phyloP scores from a whole-genome alignment of 139 green algal species.

The Trebouxia sp. region DNA sequence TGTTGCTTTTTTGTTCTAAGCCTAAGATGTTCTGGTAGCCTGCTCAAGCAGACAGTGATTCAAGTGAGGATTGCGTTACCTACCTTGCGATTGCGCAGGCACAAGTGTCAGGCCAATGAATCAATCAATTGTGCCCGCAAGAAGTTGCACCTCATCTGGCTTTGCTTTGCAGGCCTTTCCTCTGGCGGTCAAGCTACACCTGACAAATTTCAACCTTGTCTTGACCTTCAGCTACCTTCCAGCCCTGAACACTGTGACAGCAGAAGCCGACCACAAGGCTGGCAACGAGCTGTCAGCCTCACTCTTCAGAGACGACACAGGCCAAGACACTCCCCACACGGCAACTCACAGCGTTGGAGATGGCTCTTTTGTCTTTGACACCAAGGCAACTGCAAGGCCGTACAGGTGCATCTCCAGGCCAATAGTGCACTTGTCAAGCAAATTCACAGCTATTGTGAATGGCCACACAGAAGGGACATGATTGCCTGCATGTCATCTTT shows the following conservation, averaged over 20 bases:
- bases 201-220: not conserved
- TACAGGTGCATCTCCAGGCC: not conserved
- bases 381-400: not conserved
- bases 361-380: not conserved
- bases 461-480: too few relatives aligned
- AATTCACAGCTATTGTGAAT: not conserved
- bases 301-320: not conserved
- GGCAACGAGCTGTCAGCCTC: constrained; percentile 1
- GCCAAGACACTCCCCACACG: not conserved
- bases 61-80: too few relatives aligned
- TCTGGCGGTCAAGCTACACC: constrained; percentile 12
- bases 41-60: too few relatives aligned
- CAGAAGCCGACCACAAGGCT: not conserved
- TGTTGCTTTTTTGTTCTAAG: too few relatives aligned
- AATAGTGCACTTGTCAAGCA: not conserved
- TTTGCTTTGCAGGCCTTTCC: constrained; percentile 6
- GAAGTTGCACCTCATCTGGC: too few relatives aligned
- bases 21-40: too few relatives aligned
- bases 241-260: not conserved
- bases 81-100: too few relatives aligned
- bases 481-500: too few relatives aligned
- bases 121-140: not conserved
- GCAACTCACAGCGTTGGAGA: not conserved
- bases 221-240: constrained; percentile 9
- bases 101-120: too few relatives aligned